phyloP scores from a whole-genome alignment of 768 basidiomycete genomes.

The Paxillus rubicundulus region DNA sequence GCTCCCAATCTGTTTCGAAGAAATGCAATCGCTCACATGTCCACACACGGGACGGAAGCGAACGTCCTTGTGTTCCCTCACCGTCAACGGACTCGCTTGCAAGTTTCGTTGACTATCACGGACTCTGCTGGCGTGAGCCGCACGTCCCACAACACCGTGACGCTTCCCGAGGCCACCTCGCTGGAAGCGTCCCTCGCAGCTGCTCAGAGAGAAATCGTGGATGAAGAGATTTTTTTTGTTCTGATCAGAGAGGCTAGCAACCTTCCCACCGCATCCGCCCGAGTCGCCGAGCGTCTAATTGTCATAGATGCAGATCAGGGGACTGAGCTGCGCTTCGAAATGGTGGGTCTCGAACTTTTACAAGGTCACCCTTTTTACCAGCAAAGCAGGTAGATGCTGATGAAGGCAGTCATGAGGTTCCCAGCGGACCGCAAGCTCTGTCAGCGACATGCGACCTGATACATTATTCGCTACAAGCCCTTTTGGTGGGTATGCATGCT shows the following conservation, averaged over 20 bases:
- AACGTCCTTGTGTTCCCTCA: constrained; percentile 58
- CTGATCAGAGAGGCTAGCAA: constrained; percentile 75
- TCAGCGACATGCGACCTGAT: constrained; percentile 62
- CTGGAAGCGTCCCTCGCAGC: constrained; percentile 51
- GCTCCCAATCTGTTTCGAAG: constrained; percentile 64
- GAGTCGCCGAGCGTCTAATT: constrained; percentile 76
- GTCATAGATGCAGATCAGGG: constrained; percentile 74
- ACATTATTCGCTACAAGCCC: constrained; percentile 58
- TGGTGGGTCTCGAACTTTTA: constrained; percentile 44
- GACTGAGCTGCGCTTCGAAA: constrained; percentile 66
- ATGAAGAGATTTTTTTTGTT: constrained; percentile 75
- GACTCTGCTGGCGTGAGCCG: constrained; percentile 32
- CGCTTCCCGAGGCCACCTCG: constrained; percentile 31
- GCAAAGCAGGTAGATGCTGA: constrained; percentile 35
- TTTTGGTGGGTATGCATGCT: constrained; percentile 61
- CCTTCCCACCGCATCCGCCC: constrained; percentile 72
- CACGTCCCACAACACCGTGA: constrained; percentile 38
- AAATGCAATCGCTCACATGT: constrained; percentile 67
- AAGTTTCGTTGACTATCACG: constrained; percentile 49
- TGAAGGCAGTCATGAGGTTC: constrained; percentile 8
- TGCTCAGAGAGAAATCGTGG: constrained; percentile 71
- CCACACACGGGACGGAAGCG: constrained; percentile 43
- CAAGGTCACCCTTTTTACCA: constrained; percentile 1
- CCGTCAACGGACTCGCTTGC: constrained; percentile 61
- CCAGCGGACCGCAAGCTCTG: constrained; percentile 15